Percentiles rank a stretch among this genome's conserved stretches.
Conservation (phyloP, 2,329 filamentous ascomycete species). For the Didymella keratinophila region DNA sequence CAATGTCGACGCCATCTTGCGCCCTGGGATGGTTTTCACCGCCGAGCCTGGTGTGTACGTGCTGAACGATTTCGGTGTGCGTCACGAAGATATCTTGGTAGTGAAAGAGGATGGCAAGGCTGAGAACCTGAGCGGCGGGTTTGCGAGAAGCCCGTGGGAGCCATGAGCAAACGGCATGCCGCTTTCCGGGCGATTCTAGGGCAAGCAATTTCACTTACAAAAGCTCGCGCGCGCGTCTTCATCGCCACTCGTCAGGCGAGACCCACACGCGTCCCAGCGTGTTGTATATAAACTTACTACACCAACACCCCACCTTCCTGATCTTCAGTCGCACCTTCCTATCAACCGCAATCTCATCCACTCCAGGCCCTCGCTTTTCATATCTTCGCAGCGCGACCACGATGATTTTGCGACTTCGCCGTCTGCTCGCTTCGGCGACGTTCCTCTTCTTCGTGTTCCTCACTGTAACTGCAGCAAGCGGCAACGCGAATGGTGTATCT, state of each 20-base stretch:
- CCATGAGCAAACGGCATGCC: conserved; percentile 44
- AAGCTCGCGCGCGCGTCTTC: not conserved
- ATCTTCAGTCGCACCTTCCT: not conserved
- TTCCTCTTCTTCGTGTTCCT: not conserved
- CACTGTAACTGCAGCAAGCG: not conserved
- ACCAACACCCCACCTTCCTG: not conserved
- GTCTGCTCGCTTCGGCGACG: not conserved
- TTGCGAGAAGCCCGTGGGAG: conserved; percentile 62
- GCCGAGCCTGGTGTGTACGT: conserved; percentile 71
- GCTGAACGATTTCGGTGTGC: conserved; percentile 66
- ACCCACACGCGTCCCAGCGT: not conserved
- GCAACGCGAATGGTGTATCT: not conserved
- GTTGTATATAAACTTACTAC: not conserved
- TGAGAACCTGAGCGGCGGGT: conserved; percentile 63
- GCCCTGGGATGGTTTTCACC: conserved; percentile 69
- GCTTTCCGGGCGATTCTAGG: not conserved
- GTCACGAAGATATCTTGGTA: conserved; percentile 69
- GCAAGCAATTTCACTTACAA: not conserved
- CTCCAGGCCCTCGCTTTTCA: not conserved
- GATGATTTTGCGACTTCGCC: not conserved
- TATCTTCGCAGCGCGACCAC: not conserved
- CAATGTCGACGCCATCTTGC: conserved; percentile 58
- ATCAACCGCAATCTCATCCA: not conserved
- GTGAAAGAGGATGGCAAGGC: conserved; percentile 63
- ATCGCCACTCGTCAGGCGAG: not conserved